Evolutionary conservation across 148 eudicot species (phyloP).

Genomic region (Drosera capensis): DNA sequence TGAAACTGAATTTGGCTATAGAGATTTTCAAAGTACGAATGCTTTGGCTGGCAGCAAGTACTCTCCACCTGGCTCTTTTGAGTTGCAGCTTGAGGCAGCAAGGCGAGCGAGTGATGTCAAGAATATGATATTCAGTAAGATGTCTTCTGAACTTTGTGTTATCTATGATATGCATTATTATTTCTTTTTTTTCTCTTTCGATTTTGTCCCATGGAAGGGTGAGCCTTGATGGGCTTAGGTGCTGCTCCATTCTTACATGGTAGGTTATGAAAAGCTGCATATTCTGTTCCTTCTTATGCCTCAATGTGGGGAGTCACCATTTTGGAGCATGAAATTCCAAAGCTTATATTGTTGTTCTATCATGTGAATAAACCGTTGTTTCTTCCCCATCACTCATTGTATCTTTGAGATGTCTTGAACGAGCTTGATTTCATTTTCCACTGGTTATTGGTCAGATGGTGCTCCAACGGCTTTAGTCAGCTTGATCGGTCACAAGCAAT

Average conservation of each 20-base stretch:
- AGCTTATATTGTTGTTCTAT: no score
- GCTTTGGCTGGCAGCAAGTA: constrained; percentile 19
- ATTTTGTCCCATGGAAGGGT: neutral
- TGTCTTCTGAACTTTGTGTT: neutral
- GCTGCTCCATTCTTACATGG: no score
- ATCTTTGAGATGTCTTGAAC: neutral
- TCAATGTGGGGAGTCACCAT: no score
- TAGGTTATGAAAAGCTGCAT: no score
- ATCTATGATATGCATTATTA: neutral
- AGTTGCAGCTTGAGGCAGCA: constrained; percentile 83
- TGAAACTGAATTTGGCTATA: constrained; percentile 22
- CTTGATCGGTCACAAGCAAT: constrained; percentile 86
- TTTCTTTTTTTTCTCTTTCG: neutral
- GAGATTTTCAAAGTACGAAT: constrained; percentile 30
- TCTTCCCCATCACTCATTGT: neutral
- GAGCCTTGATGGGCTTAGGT: no score
- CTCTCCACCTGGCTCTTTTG: constrained; percentile 46
- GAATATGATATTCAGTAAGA: constrained; percentile 73
- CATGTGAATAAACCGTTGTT: neutral
- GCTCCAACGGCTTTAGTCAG: constrained; percentile 89
- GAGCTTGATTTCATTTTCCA: constrained; percentile 1
- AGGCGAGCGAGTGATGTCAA: constrained; percentile 82
- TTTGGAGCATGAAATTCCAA: no score
- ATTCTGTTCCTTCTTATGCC: no score
- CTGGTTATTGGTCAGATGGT: constrained; percentile 31